Percentiles rank a stretch among this genome's conserved stretches.
Conservation (phyloP, 495 filamentous ascomycete genomes). For the Staphylotrichum longicolle region DNA sequence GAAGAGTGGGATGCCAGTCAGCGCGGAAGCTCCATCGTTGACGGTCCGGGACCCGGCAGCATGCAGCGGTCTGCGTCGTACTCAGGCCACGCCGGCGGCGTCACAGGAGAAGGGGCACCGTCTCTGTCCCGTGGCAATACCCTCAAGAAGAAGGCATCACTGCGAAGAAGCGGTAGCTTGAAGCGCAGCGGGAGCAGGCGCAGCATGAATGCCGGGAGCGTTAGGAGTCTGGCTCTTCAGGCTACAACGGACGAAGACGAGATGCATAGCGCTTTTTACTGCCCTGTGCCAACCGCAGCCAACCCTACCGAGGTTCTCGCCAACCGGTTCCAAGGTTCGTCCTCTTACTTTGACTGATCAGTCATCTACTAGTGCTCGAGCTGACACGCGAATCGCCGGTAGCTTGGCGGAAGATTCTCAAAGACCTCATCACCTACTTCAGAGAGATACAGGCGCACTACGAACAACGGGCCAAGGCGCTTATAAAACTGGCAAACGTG, state of each 20-base stretch:
- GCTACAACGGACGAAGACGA: slow-evolving; percentile 63
- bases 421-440: slow-evolving; percentile 93
- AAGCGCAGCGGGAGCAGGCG: slow-evolving; percentile 75
- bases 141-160: slow-evolving; percentile 78
- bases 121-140: slow-evolving; percentile 69
- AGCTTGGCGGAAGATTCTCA: slow-evolving; percentile 96
- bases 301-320: slow-evolving; percentile 88
- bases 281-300: slow-evolving; percentile 82
- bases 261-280: slow-evolving; percentile 78
- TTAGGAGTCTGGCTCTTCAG: slow-evolving; percentile 68
- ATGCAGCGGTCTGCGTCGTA: slow-evolving; percentile 50
- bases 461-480: slow-evolving; percentile 77
- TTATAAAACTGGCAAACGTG: slow-evolving; percentile 77
- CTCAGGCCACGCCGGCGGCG: slow-evolving; percentile 43
- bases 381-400: slow-evolving; percentile 18
- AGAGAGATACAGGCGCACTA: slow-evolving; percentile 89
- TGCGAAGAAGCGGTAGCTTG: slow-evolving; percentile 69
- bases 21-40: slow-evolving; percentile 60
- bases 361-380: background rate
- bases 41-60: slow-evolving; percentile 36
- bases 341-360: slow-evolving; percentile 3
- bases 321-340: slow-evolving; percentile 82
- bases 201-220: slow-evolving; percentile 76
- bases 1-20: slow-evolving; percentile 72
- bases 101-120: slow-evolving; percentile 33